Evolutionary conservation across 2,329 filamentous ascomycete genomes (phyloP), one percentile per base, ranked within the genome.

Genomic region (Remersonia thermophila): DNA sequence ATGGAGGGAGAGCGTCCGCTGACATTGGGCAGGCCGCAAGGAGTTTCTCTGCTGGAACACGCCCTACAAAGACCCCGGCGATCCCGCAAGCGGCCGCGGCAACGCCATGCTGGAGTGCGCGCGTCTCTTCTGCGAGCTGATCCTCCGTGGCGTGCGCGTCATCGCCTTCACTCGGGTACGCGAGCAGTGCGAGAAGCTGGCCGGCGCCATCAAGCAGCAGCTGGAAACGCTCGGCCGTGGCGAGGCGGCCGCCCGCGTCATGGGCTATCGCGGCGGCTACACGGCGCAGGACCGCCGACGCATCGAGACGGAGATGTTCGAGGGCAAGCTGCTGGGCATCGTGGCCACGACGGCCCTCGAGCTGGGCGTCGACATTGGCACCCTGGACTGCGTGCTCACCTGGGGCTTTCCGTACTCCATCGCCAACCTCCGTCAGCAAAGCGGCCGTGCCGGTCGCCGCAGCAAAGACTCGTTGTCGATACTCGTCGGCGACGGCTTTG

Each of bases 31-130:
- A 46, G 46, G 48, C 0, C 71, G 85, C 15, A 96, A 96, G 54
- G 89, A 96, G 51, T 96, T 96, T 39, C 54, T 98, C 6, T 96
- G 87, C 57, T 98, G 91, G 91, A 96, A 98, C 50, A 95, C 89
- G 0, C 91, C 91, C 0, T 94, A 77, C 57, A 93, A 86, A 55
- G 89, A 95, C 47, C 85, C 89, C 0, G 72, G 69, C 1, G 89
- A 96, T 56, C 83, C 86, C 7, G 76, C 81, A 0, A 93, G 84
- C 49, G 89, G 91, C 1, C 75, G 91, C 39, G 84, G 83, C 11
- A 84, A 84, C 54, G 78, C 80, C 3, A 76, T 93, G 55, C 71
- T 74, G 4, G 89, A 98, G 58, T 82, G 84, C n/a, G 85, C 91
- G 1, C 77, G 83, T 30, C 62, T 98, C 0, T 94, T 98, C 52